phyloP scores from a whole-genome alignment of 2,329 filamentous ascomycete genomes.

The Drechslerella stenobrocha region DNA sequence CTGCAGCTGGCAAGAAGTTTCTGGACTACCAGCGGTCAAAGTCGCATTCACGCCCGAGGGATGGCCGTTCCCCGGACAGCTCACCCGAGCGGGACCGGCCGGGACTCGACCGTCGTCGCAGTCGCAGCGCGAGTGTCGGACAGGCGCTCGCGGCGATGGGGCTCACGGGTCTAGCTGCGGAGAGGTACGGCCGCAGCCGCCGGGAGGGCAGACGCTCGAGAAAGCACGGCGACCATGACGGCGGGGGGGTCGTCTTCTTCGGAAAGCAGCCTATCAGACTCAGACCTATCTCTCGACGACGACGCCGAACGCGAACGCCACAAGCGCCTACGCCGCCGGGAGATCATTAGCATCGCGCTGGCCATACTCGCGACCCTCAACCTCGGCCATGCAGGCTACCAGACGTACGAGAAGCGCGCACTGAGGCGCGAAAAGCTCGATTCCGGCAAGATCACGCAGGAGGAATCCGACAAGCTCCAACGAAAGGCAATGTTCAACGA shows the following conservation, averaged over 20 bases:
- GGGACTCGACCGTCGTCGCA: slow-evolving; percentile 29
- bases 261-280: slow-evolving; percentile 42
- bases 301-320: slow-evolving; percentile 20
- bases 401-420: slow-evolving; percentile 33
- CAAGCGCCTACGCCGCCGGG: slow-evolving; percentile 30
- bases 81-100: slow-evolving; percentile 34
- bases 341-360: slow-evolving; percentile 43
- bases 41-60: slow-evolving; percentile 33
- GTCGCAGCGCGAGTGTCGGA: slow-evolving; percentile 25
- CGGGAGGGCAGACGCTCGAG: slow-evolving; percentile 22
- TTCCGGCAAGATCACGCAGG: slow-evolving; percentile 33
- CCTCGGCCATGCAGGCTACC: slow-evolving; percentile 33
- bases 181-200: slow-evolving; percentile 27
- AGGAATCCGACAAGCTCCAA: slow-evolving; percentile 26
- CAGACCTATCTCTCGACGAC: slow-evolving; percentile 41
- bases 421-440: slow-evolving; percentile 38
- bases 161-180: slow-evolving; percentile 35
- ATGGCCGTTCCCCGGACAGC: slow-evolving; percentile 9
- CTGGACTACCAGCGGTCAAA: slow-evolving; percentile 37
- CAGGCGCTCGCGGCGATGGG: slow-evolving; percentile 26
- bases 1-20: slow-evolving; percentile 44
- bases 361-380: slow-evolving; percentile 40
- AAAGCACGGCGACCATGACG: slow-evolving; percentile 7
- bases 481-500: slow-evolving; percentile 38
- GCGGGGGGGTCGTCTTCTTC: slow-evolving; percentile 27